These are phyloP conservation scores for Penstemon newberryi DNA, from an alignment of 257 asterid species.

Conservation along the genomic window DNA sequence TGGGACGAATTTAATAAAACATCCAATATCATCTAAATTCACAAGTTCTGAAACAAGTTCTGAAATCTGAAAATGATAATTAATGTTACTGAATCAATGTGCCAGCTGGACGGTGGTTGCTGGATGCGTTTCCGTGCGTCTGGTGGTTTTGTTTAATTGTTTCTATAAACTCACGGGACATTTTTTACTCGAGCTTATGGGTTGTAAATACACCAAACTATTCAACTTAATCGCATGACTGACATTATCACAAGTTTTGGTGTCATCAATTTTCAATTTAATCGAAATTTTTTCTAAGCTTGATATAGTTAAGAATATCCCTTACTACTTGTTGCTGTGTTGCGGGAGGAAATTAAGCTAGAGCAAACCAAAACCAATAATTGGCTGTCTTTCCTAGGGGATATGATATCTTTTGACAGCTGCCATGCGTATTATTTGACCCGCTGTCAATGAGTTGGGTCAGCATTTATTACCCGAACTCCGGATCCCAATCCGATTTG, in stretches of 20 bases:
- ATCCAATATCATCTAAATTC: background rate
- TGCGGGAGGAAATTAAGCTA: background rate
- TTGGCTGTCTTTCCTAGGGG: background rate
- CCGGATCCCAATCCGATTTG: too few species aligned
- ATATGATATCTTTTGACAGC: background rate
- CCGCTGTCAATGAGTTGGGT: background rate
- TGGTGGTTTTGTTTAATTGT: background rate
- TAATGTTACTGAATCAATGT: background rate
- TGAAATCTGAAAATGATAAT: constrained; percentile 1
- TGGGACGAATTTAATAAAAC: constrained; percentile 10
- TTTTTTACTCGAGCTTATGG: too few species aligned
- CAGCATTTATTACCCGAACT: background rate
- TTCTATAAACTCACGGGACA: too few species aligned
- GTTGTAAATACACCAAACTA: too few species aligned
- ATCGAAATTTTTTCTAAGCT: too few species aligned
- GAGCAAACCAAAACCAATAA: background rate
- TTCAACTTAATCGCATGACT: too few species aligned
- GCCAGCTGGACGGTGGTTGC: constrained; percentile 13
- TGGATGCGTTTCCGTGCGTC: background rate
- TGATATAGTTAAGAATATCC: too few species aligned
- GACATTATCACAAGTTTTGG: too few species aligned
- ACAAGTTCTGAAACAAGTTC: background rate
- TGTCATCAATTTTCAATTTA: too few species aligned
- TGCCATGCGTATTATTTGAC: background rate
- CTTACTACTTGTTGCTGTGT: background rate